Percentiles rank a stretch among this genome's conserved stretches.
Conservation (phyloP, 2,329 filamentous ascomycete species). For the Colletotrichum sansevieriae region DNA sequence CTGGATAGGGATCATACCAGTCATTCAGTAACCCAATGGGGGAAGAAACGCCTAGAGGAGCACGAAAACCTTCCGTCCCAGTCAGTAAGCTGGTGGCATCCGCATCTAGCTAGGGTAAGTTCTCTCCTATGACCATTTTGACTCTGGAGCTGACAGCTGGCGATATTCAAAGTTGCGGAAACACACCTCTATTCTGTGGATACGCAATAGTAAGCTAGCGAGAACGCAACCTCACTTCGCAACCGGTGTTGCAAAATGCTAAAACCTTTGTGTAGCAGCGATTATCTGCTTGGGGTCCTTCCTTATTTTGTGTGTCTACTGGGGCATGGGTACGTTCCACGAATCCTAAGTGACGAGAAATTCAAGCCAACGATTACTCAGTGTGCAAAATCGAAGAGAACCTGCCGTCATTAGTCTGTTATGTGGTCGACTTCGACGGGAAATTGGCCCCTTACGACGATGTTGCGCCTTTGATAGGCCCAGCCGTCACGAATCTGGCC, state of each 20-base stretch:
- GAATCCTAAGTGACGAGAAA: too few relatives aligned
- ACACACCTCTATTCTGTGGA: conserved; percentile 28
- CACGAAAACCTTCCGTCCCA: conserved; percentile 22
- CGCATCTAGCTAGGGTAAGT: conserved; percentile 16
- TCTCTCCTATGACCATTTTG: background rate
- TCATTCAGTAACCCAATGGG: conserved; percentile 10
- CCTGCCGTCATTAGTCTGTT: conserved; percentile 22
- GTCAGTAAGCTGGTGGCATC: conserved; percentile 35
- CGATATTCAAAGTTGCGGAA: conserved; percentile 7
- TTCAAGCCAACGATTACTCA: too few relatives aligned
- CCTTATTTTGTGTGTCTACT: conserved; percentile 24
- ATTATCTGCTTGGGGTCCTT: conserved; percentile 26
- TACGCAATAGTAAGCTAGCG: conserved; percentile 23
- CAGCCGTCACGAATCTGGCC: conserved; percentile 11
- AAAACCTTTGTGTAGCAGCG: background rate
- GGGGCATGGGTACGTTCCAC: conserved; percentile 11
- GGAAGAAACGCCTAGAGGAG: conserved; percentile 12
- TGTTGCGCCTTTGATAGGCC: conserved; percentile 13
- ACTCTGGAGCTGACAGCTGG: too few relatives aligned
- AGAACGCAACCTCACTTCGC: background rate
- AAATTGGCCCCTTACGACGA: conserved; percentile 5
- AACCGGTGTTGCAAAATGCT: background rate
- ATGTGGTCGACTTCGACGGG: conserved; percentile 29
- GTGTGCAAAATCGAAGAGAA: conserved; percentile 27
- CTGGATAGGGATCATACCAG: background rate